phyloP scores from a whole-genome alignment of 108 stramenopile genomes.

The Nitzschia palea region DNA sequence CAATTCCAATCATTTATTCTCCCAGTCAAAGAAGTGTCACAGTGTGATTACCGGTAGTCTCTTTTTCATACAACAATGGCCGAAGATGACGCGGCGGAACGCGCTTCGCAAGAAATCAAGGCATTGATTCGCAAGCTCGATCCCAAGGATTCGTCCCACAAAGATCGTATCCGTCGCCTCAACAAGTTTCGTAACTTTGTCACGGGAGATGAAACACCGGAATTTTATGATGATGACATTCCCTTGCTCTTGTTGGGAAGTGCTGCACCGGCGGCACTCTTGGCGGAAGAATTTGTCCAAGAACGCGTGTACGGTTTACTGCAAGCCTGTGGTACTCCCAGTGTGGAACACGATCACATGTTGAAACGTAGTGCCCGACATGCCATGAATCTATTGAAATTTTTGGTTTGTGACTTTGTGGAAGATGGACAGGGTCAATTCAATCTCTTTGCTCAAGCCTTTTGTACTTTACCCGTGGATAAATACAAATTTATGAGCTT shows the following conservation, averaged over 20 bases:
- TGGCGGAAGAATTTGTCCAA: slow-evolving; percentile 54
- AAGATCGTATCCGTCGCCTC: slow-evolving; percentile 82
- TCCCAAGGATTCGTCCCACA: slow-evolving; percentile 74
- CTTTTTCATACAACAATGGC: slow-evolving; percentile 15
- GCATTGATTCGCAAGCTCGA: slow-evolving; percentile 71
- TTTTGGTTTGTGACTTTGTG: slow-evolving; percentile 63
- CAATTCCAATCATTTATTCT: too few relatives aligned
- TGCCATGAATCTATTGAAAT: slow-evolving; percentile 75
- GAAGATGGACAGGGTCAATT: slow-evolving; percentile 45
- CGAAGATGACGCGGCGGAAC: slow-evolving; percentile 41
- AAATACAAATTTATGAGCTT: slow-evolving; percentile 57
- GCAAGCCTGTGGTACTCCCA: slow-evolving; percentile 73
- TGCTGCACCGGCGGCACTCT: slow-evolving; percentile 55
- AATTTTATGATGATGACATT: slow-evolving; percentile 90
- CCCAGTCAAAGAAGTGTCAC: too few relatives aligned
- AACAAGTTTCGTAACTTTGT: slow-evolving; percentile 83
- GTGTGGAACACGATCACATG: slow-evolving; percentile 62
- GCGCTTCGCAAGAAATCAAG: slow-evolving; percentile 41
- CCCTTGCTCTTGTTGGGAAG: slow-evolving; percentile 71
- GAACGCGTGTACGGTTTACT: slow-evolving; percentile 61
- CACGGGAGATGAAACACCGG: slow-evolving; percentile 55
- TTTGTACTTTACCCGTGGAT: slow-evolving; percentile 55
- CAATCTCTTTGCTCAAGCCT: slow-evolving; percentile 67
- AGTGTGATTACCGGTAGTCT: too few relatives aligned
- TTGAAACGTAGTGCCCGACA: slow-evolving; percentile 74